Percentiles rank a stretch among this genome's conserved stretches.
These are phyloP conservation scores for Pythium apleroticum DNA, from an alignment of 352 stramenopile species.

Conservation along the genomic window DNA sequence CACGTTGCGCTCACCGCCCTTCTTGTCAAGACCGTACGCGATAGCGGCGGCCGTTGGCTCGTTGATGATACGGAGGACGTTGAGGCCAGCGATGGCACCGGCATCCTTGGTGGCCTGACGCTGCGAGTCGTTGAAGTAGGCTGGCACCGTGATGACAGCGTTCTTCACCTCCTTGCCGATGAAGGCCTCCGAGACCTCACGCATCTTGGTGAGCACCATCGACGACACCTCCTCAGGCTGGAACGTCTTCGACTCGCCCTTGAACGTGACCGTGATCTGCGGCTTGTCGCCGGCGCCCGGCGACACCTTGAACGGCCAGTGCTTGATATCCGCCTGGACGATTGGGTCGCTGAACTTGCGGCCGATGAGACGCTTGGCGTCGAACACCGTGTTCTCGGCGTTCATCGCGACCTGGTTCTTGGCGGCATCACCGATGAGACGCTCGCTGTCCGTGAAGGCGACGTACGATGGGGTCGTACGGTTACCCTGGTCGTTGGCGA, in stretches of 20 bases:
- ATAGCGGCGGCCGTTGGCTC: slow-evolving; percentile 93
- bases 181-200: slow-evolving; percentile 37
- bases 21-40: slow-evolving; percentile 96
- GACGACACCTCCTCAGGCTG: slow-evolving; percentile 68
- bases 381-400: slow-evolving; percentile 33
- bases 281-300: slow-evolving; percentile 85
- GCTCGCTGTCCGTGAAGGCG: slow-evolving; percentile 93
- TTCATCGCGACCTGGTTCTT: slow-evolving; percentile 95
- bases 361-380: slow-evolving; percentile 81
- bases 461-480: slow-evolving; percentile 96
- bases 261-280: slow-evolving; percentile 39
- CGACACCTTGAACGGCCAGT: slow-evolving; percentile 87
- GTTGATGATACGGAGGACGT: slow-evolving; percentile 84
- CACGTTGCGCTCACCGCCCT: slow-evolving; percentile 93
- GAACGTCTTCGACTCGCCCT: slow-evolving; percentile 53
- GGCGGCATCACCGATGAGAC: slow-evolving; percentile 94
- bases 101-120: slow-evolving; percentile 33
- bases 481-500: slow-evolving; percentile 96
- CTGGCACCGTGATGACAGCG: slow-evolving; percentile 29
- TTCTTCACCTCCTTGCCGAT: slow-evolving; percentile 33
- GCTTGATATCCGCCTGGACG: slow-evolving; percentile 72
- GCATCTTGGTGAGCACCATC: slow-evolving; percentile 63
- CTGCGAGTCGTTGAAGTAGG: slow-evolving; percentile 35
- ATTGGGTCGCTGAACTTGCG: slow-evolving; percentile 86
- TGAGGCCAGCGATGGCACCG: slow-evolving; percentile 30